Evolutionary conservation across 768 basidiomycete genomes (phyloP), one percentile per base, ranked within the genome.

Genomic region (Leccinum boreale): DNA sequence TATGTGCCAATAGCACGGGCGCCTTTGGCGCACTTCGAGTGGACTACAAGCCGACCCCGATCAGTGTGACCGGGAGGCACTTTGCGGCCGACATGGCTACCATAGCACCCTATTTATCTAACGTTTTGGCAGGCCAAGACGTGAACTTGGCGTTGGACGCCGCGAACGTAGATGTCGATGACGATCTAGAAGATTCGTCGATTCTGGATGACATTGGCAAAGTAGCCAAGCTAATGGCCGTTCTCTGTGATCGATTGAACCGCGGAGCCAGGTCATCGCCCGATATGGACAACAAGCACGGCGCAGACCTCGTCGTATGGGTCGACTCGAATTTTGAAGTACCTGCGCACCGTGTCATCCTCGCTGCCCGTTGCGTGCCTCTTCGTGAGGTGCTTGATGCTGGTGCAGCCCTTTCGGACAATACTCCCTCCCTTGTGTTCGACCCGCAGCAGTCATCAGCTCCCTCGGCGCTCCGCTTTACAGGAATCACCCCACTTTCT

Each of bases 1-100:
- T 99, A 5, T 89, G 86, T 53, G 87, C 90, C 12, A 97, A 91
- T 63, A 86, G 83, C 62, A 87, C 90, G 0, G 97, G 96, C 1
- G 90, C 91, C 0, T 95, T 92, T 70, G 94, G 86, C 3, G 95
- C 91, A 2, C 76, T 98, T 33, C 81, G 88, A 15, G 79, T 87
- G 14, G 92, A 95, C 63, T 88, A 84, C 53, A 74, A 74, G 39
- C 85, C 88, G 0, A 74, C 74, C 3, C 73, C 78, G 4, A 83
- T 98, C 50, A 67, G 68, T 0, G 63, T 89, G 6, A 66, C 68
- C 0, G 89, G 92, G 4, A 78, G 79, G 50, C 73, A 70, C 3
- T 74, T 96, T 21, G 75, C 80, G 17, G 80, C 86, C 48, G 91
- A 97, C 68, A 62, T 97, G 51, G 79, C 80, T 4, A 65, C 70